Evolutionary conservation across 352 stramenopile genomes (phyloP).

Genomic region (Pythium sukuiense): DNA sequence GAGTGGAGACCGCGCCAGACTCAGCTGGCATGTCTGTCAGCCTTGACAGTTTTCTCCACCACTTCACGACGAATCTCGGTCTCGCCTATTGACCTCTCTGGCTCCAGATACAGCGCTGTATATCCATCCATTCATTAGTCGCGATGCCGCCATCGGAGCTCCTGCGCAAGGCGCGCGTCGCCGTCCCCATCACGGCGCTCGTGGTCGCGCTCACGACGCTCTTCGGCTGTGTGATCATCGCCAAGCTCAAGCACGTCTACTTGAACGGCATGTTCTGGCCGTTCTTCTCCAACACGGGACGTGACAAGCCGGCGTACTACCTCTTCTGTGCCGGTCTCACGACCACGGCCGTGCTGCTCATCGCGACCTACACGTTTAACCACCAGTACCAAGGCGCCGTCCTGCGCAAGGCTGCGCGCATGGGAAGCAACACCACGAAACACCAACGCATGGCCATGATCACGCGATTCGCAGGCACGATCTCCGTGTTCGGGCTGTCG

Average conservation of each 20-base stretch:
- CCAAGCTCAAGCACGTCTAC: slow-evolving; percentile 55
- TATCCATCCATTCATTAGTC: too few relatives aligned
- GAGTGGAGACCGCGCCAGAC: not conserved
- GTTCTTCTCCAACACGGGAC: slow-evolving; percentile 64
- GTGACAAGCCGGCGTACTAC: slow-evolving; percentile 60
- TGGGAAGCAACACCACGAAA: slow-evolving; percentile 19
- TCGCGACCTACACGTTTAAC: slow-evolving; percentile 54
- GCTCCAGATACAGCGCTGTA: not conserved
- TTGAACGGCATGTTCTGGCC: slow-evolving; percentile 54
- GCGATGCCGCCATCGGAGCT: slow-evolving; percentile 13
- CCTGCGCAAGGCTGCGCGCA: slow-evolving; percentile 20
- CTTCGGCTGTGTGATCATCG: slow-evolving; percentile 55
- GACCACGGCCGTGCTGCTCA: slow-evolving; percentile 40
- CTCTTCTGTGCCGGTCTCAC: slow-evolving; percentile 58
- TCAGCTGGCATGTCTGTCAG: not conserved
- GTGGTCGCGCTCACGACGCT: slow-evolving; percentile 45
- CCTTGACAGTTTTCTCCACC: not conserved
- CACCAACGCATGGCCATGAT: slow-evolving; percentile 30
- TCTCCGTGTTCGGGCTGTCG: slow-evolving; percentile 50
- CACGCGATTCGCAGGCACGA: slow-evolving; percentile 32
- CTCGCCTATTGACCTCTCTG: not conserved
- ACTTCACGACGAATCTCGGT: not conserved
- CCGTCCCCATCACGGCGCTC: slow-evolving; percentile 40
- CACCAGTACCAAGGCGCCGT: slow-evolving; percentile 44
- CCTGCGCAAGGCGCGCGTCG: slow-evolving; percentile 4